A percentile compares a stretch with the other conserved stretches of the same genome.
phyloP scores from a whole-genome alignment of 1,284 basidiomycete genomes.

The Cystobasidium slooffiae region DNA sequence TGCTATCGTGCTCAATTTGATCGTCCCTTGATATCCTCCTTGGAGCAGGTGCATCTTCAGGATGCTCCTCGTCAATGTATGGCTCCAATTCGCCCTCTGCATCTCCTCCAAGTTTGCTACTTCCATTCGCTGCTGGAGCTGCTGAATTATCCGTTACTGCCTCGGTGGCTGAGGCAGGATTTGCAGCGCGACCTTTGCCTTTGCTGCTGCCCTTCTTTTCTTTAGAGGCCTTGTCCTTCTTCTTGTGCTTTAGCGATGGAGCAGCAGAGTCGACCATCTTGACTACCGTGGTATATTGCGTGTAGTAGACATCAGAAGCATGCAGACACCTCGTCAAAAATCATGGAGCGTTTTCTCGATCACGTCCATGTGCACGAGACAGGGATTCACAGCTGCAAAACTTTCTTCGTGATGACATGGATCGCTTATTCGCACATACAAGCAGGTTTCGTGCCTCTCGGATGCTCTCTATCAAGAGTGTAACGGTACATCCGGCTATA shows the following conservation, averaged over 20 bases:
- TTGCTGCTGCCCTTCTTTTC: conserved; percentile 36
- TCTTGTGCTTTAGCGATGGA: conserved; percentile 28
- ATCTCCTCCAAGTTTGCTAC: conserved; percentile 4
- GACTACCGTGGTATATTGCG: not conserved
- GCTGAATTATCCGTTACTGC: not conserved
- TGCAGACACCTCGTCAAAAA: not conserved
- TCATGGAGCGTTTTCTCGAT: conserved; percentile 1
- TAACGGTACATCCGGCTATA: no score
- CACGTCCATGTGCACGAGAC: not conserved
- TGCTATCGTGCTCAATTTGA: conserved; percentile 25
- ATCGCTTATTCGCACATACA: no score
- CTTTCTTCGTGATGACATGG: no score
- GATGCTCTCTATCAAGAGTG: no score
- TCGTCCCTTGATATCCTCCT: conserved; percentile 34
- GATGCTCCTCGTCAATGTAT: conserved; percentile 43
- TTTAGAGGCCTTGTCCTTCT: conserved; percentile 31
- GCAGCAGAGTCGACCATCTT: conserved; percentile 14
- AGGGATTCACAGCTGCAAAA: no score
- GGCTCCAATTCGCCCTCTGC: conserved; percentile 36
- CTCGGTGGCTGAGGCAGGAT: conserved; percentile 31
- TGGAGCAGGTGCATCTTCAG: conserved; percentile 25
- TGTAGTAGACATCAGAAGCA: not conserved
- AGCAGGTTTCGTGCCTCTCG: no score
- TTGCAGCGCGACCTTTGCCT: conserved; percentile 35
- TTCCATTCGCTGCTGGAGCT: conserved; percentile 4